Evolutionary conservation across 345 rosid genomes (phyloP), one percentile per base, ranked within the genome.

Genomic region (Eucalyptus sideroxylon): DNA sequence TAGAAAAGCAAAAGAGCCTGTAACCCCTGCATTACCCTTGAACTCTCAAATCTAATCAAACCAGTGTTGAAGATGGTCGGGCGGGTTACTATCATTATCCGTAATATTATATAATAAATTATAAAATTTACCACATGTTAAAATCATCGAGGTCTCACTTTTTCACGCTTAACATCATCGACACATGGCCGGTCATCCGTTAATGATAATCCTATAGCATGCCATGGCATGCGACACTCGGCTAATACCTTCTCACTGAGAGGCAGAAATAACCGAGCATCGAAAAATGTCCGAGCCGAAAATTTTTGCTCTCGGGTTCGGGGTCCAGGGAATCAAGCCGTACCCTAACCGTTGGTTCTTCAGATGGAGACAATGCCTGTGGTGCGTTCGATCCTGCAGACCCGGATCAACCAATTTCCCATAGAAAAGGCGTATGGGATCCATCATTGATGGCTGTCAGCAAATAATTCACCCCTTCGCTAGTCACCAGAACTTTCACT

Each of bases 51-150:
- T 69, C 44, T 2, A 34, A 69, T 17, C 14, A 69, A 34, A 34
- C 8, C 4, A 69, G 14, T 19, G 44, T 69, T 10, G 82, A 17
- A 19, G 82, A 72, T 72, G 26, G 1, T 72, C 8, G 0, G 1
- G 5, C 1, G 4, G 8, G 3, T 9, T 72, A 7, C 45, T 34
- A 11, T 19, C 82, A 11, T n/a, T 8, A n/a, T 65, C 21, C 9
- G 5, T 0, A 65, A 1, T n/a, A 0, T 0, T 65, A 0, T n/a
- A 65, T 30, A n/a, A 31, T n/a, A 30, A 27, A 62, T 4, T 62
- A 27, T 62, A 30, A 6, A 65, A 65, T 65, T n/a, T 6, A 15
- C 9, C 40, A 8, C 19, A 65, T 7, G 40, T 65, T 16, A 4
- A 9, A 8, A 65, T 11, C 5, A 15, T 16, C 6, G 11, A 16